These are phyloP conservation scores for Aspergillus leporis DNA, from an alignment of 495 filamentous ascomycete species.

Conservation along the genomic window DNA sequence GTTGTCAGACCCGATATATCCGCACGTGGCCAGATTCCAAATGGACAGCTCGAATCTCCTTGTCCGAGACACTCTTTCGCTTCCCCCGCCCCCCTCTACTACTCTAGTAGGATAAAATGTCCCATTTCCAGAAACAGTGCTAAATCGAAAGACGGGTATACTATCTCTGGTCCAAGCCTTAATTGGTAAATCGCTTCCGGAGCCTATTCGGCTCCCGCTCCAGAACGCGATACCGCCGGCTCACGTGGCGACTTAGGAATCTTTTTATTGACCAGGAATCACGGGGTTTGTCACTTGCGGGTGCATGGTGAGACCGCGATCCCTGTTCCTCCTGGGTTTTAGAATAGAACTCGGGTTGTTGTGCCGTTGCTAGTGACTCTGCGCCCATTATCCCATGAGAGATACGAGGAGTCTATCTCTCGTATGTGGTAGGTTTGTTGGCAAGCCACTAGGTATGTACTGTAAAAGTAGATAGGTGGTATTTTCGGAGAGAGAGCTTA, in stretches of 20 bases:
- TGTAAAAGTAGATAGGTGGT: background rate
- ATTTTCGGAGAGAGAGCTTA: background rate
- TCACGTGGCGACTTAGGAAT: conserved; percentile 39
- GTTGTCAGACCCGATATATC: conserved; percentile 7
- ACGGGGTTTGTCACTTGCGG: conserved; percentile 8
- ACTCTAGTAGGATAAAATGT: background rate
- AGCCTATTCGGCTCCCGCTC: conserved; percentile 48
- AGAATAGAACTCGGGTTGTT: conserved; percentile 7
- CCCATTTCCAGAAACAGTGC: background rate
- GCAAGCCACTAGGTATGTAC: background rate
- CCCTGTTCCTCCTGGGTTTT: conserved; percentile 8
- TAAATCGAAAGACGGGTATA: background rate
- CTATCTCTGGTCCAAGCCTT: conserved; percentile 1
- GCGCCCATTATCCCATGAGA: conserved; percentile 28
- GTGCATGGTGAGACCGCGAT: conserved; percentile 14
- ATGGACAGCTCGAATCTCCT: background rate
- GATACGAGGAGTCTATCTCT: conserved; percentile 2
- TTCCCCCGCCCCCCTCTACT: background rate
- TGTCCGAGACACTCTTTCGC: background rate
- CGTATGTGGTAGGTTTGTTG: background rate
- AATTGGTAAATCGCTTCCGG: conserved; percentile 37
- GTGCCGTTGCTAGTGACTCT: conserved; percentile 26
- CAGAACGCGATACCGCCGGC: conserved; percentile 40
- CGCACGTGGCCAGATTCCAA: conserved; percentile 16
- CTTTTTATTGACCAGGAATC: conserved; percentile 44